Conservation (phyloP, 2,329 filamentous ascomycete species). For the Aspergillus fumigatiaffinis region DNA sequence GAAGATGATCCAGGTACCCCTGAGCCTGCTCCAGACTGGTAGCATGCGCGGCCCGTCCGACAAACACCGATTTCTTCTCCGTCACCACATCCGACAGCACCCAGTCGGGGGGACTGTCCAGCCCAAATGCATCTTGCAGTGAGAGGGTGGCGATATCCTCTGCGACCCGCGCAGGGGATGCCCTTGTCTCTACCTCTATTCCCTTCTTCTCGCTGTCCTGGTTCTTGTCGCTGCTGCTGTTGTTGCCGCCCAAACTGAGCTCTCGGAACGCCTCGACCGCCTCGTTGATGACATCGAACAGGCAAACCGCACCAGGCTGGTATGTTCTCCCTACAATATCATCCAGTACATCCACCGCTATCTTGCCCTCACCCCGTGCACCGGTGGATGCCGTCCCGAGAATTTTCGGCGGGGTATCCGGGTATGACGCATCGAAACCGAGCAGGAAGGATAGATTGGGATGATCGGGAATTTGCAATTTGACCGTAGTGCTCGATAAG, state of each 20-base stretch:
- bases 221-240: conserved; percentile 21
- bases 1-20: conserved; percentile 66
- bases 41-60: conserved; percentile 72
- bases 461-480: conserved; percentile 63
- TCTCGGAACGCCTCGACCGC: conserved; percentile 51
- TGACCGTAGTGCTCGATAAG: conserved; percentile 39
- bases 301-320: conserved; percentile 70
- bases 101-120: conserved; percentile 59
- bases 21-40: conserved; percentile 67
- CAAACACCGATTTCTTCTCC: conserved; percentile 83
- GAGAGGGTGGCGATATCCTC: conserved; percentile 25
- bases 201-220: conserved; percentile 15
- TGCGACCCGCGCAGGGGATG: conserved; percentile 6
- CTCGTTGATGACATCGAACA: conserved; percentile 86
- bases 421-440: conserved; percentile 70
- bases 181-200: conserved; percentile 10
- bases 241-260: conserved; percentile 41
- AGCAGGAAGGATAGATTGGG: conserved; percentile 47
- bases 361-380: conserved; percentile 66
- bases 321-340: conserved; percentile 66
- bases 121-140: conserved; percentile 25
- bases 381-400: conserved; percentile 75
- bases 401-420: conserved; percentile 66
- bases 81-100: conserved; percentile 66
- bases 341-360: conserved; percentile 65